phyloP scores from a whole-genome alignment of 2,329 filamentous ascomycete genomes.

The Clonostachys rosea region DNA sequence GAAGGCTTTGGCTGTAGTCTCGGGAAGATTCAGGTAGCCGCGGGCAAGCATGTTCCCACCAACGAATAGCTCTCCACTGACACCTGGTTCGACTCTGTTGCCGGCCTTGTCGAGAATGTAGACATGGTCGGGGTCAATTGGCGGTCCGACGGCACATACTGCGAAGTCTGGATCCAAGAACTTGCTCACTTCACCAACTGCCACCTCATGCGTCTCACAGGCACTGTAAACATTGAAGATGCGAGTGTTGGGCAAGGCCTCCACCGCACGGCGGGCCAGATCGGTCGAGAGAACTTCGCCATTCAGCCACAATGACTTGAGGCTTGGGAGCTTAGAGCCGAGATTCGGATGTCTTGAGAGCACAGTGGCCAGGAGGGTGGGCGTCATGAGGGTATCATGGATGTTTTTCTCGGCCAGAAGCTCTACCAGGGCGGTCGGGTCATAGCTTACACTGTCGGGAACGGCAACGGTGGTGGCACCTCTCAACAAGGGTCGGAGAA shows the following conservation, averaged over 20 bases:
- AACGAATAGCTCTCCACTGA: slow-evolving; percentile 69
- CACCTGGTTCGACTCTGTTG: slow-evolving; percentile 56
- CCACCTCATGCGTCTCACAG: slow-evolving; percentile 77
- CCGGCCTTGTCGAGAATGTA: slow-evolving; percentile 71
- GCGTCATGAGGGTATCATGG: slow-evolving; percentile 81
- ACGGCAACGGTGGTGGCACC: slow-evolving; percentile 74
- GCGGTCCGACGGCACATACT: slow-evolving; percentile 71
- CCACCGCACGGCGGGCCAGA: slow-evolving; percentile 62
- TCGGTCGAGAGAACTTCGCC: slow-evolving; percentile 80
- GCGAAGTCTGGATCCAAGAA: slow-evolving; percentile 59
- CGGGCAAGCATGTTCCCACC: slow-evolving; percentile 70
- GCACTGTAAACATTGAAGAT: slow-evolving; percentile 79
- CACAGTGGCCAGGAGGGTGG: slow-evolving; percentile 71
- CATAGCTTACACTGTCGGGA: slow-evolving; percentile 73
- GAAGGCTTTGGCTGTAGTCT: slow-evolving; percentile 72
- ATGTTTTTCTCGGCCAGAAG: slow-evolving; percentile 61
- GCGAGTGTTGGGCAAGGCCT: slow-evolving; percentile 62
- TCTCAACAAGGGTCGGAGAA: slow-evolving; percentile 68
- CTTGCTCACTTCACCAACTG: slow-evolving; percentile 68
- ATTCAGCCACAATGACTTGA: slow-evolving; percentile 74
- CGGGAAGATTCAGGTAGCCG: slow-evolving; percentile 75
- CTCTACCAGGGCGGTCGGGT: slow-evolving; percentile 69
- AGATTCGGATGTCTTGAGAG: slow-evolving; percentile 66
- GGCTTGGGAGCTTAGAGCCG: slow-evolving; percentile 55
- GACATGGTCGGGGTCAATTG: slow-evolving; percentile 61